Evolutionary conservation across 495 filamentous ascomycete species (phyloP), one percentile per base, ranked within the genome.

Genomic region (Xylaria cubensis): DNA sequence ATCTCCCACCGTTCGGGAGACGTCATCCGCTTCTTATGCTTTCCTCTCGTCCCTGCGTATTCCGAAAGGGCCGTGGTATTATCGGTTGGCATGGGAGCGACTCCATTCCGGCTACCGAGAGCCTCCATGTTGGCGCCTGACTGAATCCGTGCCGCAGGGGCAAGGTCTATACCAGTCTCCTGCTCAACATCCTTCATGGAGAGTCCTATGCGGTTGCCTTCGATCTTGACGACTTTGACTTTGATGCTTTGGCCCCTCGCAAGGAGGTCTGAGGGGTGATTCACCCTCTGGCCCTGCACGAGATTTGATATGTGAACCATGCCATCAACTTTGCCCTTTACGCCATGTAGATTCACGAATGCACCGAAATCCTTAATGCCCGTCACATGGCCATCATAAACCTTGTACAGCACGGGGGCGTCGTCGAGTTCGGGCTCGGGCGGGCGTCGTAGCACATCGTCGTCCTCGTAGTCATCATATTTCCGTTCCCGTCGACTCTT

Each of bases 111-210:
- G 6, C 92, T 91, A 70, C 93, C 89, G 5, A 98, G 83, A 6
- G 88, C 87, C 78, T 94, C 91, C 90, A 92, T 93, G 74, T 99
- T 99, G 19, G 96, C 96, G 17, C 96, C 96, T 8, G 96, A 97
- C 42, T 92, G 92, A 71, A 99, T 85, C 70, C 93, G 88, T 70
- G 90, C 86, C 73, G 95, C 91, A 15, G 95, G 94, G 19, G 91
- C 89, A 29, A 97, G 83, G 79, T 99, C 95, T 75, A 89, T 87
- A 3, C 96, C 96, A 36, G 94, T 96, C 48, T 89, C 88, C 79
- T 99, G 96, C 73, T 99, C 97, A 17, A 97, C 96, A 66, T 97
- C 95, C 79, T 97, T 97, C 95, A 99, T 97, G 3, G 94, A 97
- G 17, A 99, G 83, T 4, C 94, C 94, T 74, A 98, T 91, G 69